These are phyloP conservation scores for Tardiomyces blankii DNA, from an alignment of 1,139 yeast genomes.

Conservation along the genomic window DNA sequence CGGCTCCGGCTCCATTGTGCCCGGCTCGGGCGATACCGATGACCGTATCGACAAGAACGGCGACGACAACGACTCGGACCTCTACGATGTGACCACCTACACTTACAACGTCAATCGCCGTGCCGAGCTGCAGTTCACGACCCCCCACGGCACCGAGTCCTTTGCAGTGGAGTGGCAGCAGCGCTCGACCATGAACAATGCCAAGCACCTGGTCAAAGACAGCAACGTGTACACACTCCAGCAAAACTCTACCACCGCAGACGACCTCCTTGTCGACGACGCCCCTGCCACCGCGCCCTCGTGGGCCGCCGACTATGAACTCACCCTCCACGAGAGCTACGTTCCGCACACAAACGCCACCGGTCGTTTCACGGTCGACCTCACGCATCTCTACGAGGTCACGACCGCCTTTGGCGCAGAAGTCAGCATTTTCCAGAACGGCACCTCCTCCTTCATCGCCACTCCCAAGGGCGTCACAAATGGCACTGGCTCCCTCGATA, in stretches of 20 bases:
- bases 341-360: neutral
- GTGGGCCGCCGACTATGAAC: neutral
- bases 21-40: neutral
- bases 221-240: constrained; percentile 8
- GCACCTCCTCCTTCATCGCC: neutral
- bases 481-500: neutral
- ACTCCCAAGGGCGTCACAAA: neutral
- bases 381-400: neutral
- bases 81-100: constrained; percentile 3
- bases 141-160: constrained; percentile 1
- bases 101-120: constrained; percentile 1
- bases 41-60: neutral
- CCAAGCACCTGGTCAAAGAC: constrained; percentile 3
- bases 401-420: neutral
- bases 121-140: constrained; percentile 6
- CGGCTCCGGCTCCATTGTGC: constrained; percentile 17
- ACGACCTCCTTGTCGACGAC: constrained; percentile 3
- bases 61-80: neutral
- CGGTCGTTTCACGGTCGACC: neutral
- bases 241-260: constrained; percentile 5
- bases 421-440: neutral
- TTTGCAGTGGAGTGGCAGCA: constrained; percentile 9
- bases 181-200: constrained; percentile 4
- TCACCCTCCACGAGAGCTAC: neutral
- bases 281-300: neutral